Evolutionary conservation across 2,329 filamentous ascomycete species (phyloP), one percentile per base, ranked within the genome.

Genomic region (Neobulgaria alba): DNA sequence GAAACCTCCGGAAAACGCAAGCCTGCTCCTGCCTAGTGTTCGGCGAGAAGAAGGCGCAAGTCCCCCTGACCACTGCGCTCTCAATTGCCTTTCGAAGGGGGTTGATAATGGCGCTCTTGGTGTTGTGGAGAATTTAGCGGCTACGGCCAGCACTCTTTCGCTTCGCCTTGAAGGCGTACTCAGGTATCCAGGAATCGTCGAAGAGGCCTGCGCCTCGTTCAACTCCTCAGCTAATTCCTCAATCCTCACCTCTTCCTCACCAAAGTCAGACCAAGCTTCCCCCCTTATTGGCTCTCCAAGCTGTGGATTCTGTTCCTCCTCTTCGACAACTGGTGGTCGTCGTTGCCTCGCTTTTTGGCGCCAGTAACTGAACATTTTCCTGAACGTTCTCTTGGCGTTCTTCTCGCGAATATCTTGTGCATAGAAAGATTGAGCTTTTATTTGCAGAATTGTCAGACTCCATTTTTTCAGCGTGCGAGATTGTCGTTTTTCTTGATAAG

Each of bases 81-180:
- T 55, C 3, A 62, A 51, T 26, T 63, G 59, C 18, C 57, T 53
- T 42, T 66, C 63, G n/a, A 68, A 57, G n/a, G 67, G 63, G 1
- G 63, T 64, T 5, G 67, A 63, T 5, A 69, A 53, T 10, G 66
- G 64, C 12, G 59, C 65, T 39, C 59, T 58, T 3, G 67, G 67
- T 3, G 66, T 69, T 3, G 66, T 69, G 7, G 67, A 59, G 34
- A 62, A 52, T 20, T 59, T 62, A 5, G 60, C 59, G 4, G 63
- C 59, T 20, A 63, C 57, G 5, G 63, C 57, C 37, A 63, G 57
- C 3, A 69, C 64, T 34, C 54, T 50, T 33, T 53, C 50, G 2
- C 66, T 68, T 61, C 67, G 65, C 36, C 66, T 66, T n/a, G 67
- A 71, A 2, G 68, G 68, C 5, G 68, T 71, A 35, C 64, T 62